Conservation (phyloP, 345 rosid species). For the Theobroma cacao region DNA sequence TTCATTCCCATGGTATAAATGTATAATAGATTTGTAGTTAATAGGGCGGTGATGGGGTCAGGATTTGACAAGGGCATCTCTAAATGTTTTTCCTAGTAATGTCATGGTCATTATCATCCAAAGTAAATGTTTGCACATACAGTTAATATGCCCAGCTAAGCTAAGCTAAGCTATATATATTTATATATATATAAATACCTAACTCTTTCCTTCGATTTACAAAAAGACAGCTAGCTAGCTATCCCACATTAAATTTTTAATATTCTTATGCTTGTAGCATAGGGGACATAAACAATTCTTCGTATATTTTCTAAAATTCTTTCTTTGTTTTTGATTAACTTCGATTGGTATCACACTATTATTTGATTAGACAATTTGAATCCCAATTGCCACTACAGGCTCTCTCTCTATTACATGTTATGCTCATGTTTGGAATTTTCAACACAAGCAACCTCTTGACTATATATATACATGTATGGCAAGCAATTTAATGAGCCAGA, state of each 20-base stretch:
- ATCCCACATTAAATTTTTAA: background rate
- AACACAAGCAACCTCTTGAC: background rate
- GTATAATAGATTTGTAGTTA: too few relatives aligned
- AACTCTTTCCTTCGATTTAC: background rate
- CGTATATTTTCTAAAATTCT: background rate
- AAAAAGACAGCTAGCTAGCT: background rate
- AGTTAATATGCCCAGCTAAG: background rate
- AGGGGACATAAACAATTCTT: background rate
- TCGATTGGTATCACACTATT: too few relatives aligned
- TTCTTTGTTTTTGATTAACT: background rate
- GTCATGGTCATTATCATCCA: background rate
- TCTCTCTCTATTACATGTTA: too few relatives aligned
- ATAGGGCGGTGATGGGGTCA: conserved; percentile 17
- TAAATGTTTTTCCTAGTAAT: background rate
- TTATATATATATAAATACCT: background rate
- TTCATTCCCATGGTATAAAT: background rate
- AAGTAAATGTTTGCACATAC: background rate
- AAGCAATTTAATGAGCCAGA: too few relatives aligned
- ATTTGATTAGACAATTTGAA: conserved; percentile 10
- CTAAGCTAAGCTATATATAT: too few relatives aligned
- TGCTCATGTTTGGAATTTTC: background rate
- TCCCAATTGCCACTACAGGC: background rate
- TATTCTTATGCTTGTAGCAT: background rate
- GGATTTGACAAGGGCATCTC: conserved; percentile 23
- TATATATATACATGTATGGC: too few relatives aligned